phyloP scores from a whole-genome alignment of 1,284 basidiomycete genomes.

The Amylostereum areolatum region DNA sequence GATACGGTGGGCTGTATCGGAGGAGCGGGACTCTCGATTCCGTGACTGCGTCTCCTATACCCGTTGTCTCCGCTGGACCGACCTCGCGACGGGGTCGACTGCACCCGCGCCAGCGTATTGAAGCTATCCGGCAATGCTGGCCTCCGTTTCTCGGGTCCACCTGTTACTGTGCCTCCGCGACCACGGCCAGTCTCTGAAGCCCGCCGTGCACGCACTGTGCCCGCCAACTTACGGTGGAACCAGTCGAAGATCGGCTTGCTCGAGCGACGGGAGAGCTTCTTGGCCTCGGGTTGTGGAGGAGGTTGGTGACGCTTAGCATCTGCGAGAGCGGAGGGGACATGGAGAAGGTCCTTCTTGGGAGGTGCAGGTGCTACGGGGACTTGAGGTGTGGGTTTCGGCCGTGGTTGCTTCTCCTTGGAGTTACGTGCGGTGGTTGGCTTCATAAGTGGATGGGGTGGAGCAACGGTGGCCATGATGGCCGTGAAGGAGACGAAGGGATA shows the following conservation, averaged over 20 bases:
- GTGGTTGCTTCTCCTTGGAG: conserved; percentile 4
- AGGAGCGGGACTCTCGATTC: conserved; percentile 5
- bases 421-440: neutral
- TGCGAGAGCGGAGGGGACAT: neutral
- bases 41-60: conserved; percentile 9
- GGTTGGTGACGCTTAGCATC: neutral
- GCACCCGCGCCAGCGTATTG: conserved; percentile 12
- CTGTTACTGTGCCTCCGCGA: conserved; percentile 1
- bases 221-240: conserved; percentile 83
- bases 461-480: too few relatives aligned
- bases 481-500: too few relatives aligned
- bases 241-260: conserved; percentile 89
- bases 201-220: conserved; percentile 48
- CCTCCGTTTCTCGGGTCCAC: conserved; percentile 9
- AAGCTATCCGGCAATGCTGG: conserved; percentile 8
- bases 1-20: conserved; percentile 38
- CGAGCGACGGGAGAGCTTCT: conserved; percentile 56
- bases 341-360: neutral
- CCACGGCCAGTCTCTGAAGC: conserved; percentile 27
- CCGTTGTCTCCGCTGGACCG: conserved; percentile 11
- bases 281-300: conserved; percentile 2
- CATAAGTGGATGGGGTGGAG: neutral
- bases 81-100: conserved; percentile 15
- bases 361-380: neutral
- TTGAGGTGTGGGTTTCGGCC: neutral